These are phyloP conservation scores for Geotrichum histeridarum DNA, from an alignment of 1,139 yeast genomes.

Conservation along the genomic window DNA sequence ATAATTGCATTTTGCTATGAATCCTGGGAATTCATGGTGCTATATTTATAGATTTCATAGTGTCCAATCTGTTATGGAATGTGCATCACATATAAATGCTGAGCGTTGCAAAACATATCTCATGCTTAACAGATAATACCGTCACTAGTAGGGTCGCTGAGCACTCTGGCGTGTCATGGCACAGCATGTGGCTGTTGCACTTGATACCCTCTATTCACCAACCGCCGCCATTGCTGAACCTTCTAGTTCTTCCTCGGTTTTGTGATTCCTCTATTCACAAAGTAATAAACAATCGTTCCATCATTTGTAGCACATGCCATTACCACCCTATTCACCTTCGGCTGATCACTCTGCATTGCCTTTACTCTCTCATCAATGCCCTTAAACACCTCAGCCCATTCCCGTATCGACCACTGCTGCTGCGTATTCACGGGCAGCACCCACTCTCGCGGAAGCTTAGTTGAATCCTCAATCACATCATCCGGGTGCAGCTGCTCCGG, in stretches of 20 bases:
- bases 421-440: conserved; percentile 16
- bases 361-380: conserved; percentile 22
- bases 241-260: conserved; percentile 51
- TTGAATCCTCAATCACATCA: conserved; percentile 2
- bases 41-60: no score
- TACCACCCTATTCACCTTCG: conserved; percentile 40
- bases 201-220: no score
- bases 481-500: conserved; percentile 19
- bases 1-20: no score
- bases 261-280: conserved; percentile 56
- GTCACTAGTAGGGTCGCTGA: no score
- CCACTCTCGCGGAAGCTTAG: conserved; percentile 13
- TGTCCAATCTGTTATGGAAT: no score
- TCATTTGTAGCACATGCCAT: conserved; percentile 58
- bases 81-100: no score
- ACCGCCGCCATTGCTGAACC: no score
- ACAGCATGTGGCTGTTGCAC: no score
- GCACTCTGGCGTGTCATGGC: no score
- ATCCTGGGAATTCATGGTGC: no score
- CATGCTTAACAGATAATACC: no score
- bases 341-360: not conserved
- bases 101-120: no score
- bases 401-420: conserved; percentile 33
- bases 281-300: conserved; percentile 64
- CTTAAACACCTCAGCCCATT: conserved; percentile 34